Base-by-base conservation (phyloP, 1,284 basidiomycete genomes). In the Apiotrichum montevideense region DNA sequence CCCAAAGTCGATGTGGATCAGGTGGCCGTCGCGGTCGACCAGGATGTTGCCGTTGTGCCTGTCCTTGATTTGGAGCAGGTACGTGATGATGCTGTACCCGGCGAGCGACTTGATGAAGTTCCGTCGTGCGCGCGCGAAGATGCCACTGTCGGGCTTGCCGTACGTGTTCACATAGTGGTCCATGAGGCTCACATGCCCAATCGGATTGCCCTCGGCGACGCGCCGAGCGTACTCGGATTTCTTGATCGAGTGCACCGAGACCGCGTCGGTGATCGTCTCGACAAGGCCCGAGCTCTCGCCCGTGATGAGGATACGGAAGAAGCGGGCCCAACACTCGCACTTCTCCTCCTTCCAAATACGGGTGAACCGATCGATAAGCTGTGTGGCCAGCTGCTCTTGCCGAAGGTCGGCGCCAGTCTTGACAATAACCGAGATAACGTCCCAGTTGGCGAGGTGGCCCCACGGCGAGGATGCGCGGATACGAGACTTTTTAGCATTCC, bases 1-100 rank as follows among this genome's bases (percentile, higher is more conserved):
- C 0, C 96, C 96, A 74, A 98, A 99, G 77, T 98, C 96, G 64
- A 98, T 98, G 75, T 98, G 72, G 48, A 76, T 74, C 43, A 74
- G 79, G 67, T 96, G 94, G 0, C 96, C 96, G 49, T 96, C 90
- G 52, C 90, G 84, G 75, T 98, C 96, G 42, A 99, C 80, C 4
- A 99, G 83, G 58, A 99, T 98, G 73, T 98, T 99, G 47, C 96
- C 96, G 69, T 99, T 99, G 73, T 99, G 96, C 32, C 96, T 84
- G 77, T 98, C 95, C 77, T 99, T 99, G 77, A 99, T 90, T 79
- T 98, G 96, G 3, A 99, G 83, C 29, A 98, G 84, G 75, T 91
- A 98, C 10, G 91, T 94, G 46, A 98, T 86, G 59, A 98, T 81
- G 1, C 92, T 96, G 75, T 98, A 98, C 10, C 90, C 90, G 59